Percentiles rank a stretch among this genome's conserved stretches.
phyloP scores from a whole-genome alignment of 192 early-diverging fungal genomes.

The Coemansia sp. region DNA sequence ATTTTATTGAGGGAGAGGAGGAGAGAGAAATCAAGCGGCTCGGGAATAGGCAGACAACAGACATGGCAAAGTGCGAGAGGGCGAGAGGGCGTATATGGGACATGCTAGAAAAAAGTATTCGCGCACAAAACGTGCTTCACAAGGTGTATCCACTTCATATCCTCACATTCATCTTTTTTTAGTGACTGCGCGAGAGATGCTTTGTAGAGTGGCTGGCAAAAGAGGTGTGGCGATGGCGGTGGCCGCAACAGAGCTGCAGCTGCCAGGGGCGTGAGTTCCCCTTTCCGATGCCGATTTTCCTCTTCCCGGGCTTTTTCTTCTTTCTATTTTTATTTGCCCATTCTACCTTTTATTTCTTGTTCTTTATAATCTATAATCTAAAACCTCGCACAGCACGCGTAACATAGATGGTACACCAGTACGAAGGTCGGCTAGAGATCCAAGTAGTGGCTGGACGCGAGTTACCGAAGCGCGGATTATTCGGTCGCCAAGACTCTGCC shows the following conservation, averaged over 20 bases:
- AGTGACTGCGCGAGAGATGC: background rate
- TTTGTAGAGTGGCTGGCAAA: background rate
- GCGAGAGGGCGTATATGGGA: background rate
- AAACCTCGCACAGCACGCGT: background rate
- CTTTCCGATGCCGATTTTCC: background rate
- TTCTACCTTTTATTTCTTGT: background rate
- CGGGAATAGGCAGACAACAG: background rate
- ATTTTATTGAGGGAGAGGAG: background rate
- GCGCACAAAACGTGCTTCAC: background rate
- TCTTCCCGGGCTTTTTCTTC: background rate
- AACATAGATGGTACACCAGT: slow-evolving; percentile 1
- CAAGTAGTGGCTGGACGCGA: slow-evolving; percentile 51
- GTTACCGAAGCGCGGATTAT: slow-evolving; percentile 38
- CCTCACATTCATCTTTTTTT: background rate
- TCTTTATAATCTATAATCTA: background rate
- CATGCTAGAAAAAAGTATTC: background rate
- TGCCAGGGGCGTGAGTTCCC: background rate
- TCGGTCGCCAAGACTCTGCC: slow-evolving; percentile 48
- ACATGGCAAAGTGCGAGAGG: background rate
- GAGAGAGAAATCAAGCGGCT: background rate
- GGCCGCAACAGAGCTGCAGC: background rate
- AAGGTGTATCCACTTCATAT: background rate
- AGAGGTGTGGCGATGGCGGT: background rate
- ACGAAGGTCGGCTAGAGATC: slow-evolving; percentile 48
- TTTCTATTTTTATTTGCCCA: background rate